A percentile compares a stretch with the other conserved stretches of the same genome.
These are phyloP conservation scores for Colletotrichum incanum DNA, from an alignment of 2,329 filamentous ascomycete genomes.

Conservation along the genomic window DNA sequence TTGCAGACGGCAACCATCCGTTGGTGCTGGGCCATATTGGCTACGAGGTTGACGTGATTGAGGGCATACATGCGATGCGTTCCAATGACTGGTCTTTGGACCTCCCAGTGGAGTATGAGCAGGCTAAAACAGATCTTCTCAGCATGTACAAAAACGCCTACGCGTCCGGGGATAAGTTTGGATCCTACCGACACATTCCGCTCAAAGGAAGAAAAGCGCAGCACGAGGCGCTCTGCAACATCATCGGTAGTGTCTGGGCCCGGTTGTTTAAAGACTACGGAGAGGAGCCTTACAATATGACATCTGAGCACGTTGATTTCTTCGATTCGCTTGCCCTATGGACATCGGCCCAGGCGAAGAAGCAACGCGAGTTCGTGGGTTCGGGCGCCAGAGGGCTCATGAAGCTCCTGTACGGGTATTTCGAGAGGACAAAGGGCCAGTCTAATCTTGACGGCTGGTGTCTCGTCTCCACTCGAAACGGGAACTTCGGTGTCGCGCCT, in stretches of 20 bases:
- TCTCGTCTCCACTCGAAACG: not conserved
- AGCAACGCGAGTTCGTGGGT: constrained; percentile 8
- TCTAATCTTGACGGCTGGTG: not conserved
- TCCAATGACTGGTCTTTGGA: too few relatives aligned
- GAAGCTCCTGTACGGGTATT: not conserved
- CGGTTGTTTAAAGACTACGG: not conserved
- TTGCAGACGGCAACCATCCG: not conserved
- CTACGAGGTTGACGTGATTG: not conserved
- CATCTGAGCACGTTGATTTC: not conserved
- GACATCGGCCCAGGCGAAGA: constrained; percentile 6
- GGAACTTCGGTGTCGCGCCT: not conserved
- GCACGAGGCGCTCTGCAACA: constrained; percentile 1
- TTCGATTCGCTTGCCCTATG: not conserved
- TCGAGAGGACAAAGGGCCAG: not conserved
- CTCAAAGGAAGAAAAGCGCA: constrained; percentile 6
- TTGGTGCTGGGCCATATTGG: constrained; percentile 20
- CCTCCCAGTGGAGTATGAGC: not conserved
- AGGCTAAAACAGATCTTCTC: not conserved
- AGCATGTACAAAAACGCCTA: not conserved
- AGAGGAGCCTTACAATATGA: not conserved
- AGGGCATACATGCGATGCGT: not conserved
- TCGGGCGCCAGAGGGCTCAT: not conserved
- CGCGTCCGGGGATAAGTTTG: constrained; percentile 14
- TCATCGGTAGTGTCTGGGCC: not conserved
- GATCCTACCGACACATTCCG: constrained; percentile 10